phyloP scores from a whole-genome alignment of 768 basidiomycete species.

The Leccinum pellstonianum region DNA sequence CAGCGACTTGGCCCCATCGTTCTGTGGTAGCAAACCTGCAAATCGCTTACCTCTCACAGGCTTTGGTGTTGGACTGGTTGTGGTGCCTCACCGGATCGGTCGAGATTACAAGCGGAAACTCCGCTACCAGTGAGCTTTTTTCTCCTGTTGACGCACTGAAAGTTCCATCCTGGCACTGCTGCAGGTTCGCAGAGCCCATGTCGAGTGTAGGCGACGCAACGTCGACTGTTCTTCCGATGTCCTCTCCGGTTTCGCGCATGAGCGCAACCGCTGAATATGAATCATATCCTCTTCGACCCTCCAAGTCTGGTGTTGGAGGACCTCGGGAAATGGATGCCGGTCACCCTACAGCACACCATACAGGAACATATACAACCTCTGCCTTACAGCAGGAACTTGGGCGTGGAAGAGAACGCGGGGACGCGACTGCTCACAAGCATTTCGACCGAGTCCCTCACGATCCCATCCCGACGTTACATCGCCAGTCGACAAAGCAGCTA shows the following conservation, averaged over 20 bases:
- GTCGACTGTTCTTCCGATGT: constrained; percentile 15
- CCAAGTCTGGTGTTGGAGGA: constrained; percentile 17
- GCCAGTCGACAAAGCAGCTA: constrained; percentile 49
- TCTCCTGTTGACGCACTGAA: not conserved
- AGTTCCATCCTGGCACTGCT: not conserved
- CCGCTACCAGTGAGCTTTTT: not conserved
- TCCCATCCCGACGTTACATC: constrained; percentile 21
- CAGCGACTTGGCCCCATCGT: not conserved
- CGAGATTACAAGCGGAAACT: constrained; percentile 9
- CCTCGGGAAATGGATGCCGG: constrained; percentile 19
- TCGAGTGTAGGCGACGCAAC: constrained; percentile 16
- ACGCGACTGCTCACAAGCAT: not conserved
- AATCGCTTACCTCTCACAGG: not conserved
- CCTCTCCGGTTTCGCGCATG: constrained; percentile 13
- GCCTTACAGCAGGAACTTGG: not conserved
- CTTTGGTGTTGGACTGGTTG: constrained; percentile 15
- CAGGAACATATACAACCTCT: not conserved
- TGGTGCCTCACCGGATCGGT: not conserved
- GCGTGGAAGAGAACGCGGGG: not conserved
- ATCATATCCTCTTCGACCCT: not conserved
- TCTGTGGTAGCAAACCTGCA: not conserved
- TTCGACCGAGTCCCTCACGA: not conserved
- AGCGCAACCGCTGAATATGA: constrained; percentile 7
- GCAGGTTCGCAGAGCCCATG: constrained; percentile 10
- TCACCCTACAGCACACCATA: not conserved